Evolutionary conservation across 306 rosid species (phyloP), one percentile per base, ranked within the genome.

Genomic region (Benincasa hispida): DNA sequence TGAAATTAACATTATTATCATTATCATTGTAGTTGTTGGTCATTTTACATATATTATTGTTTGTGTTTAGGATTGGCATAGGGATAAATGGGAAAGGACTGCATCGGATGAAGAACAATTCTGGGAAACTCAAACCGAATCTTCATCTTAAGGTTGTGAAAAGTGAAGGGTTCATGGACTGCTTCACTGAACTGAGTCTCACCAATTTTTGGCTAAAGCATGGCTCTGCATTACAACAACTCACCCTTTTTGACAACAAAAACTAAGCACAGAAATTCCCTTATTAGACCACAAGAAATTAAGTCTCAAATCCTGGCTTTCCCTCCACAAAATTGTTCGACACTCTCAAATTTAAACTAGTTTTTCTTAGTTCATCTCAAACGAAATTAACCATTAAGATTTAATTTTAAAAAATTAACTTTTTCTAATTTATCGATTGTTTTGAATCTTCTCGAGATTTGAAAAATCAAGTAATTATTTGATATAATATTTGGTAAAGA

Each of bases 261-360:
- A 30, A 56, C 82, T 68, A 77, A 79, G 69, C 76, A 81, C 39
- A 87, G 86, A 83, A 85, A 91, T 59, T 77, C 84, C 34, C 89
- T 83, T 4, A 83, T 85, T 4, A 83, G 91, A 51, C 77, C 92
- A 83, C 92, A 88, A 80, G 86, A 87, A 55, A 84, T 87, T 57
- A 91, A 91, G 84, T 87, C 90, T 8, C 92, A 86, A 67, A 78
- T 90, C 85, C 85, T 83, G 93, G 92, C 90, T 24, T 91, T 91
- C 59, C n/a, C n/a, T n/a, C n/a, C n/a, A n/a, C n/a, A n/a, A n/a
- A n/a, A n/a, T n/a, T n/a, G n/a, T n/a, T n/a, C n/a, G n/a, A n/a
- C n/a, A n/a, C n/a, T n/a, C n/a, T n/a, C n/a, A n/a, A n/a, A n/a
- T n/a, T n/a, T n/a, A n/a, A n/a, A n/a, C n/a, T n/a, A n/a, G n/a